Percentiles rank a stretch among this genome's conserved stretches.
phyloP scores from a whole-genome alignment of 257 asterid genomes.

The Solanum appendiculatum region DNA sequence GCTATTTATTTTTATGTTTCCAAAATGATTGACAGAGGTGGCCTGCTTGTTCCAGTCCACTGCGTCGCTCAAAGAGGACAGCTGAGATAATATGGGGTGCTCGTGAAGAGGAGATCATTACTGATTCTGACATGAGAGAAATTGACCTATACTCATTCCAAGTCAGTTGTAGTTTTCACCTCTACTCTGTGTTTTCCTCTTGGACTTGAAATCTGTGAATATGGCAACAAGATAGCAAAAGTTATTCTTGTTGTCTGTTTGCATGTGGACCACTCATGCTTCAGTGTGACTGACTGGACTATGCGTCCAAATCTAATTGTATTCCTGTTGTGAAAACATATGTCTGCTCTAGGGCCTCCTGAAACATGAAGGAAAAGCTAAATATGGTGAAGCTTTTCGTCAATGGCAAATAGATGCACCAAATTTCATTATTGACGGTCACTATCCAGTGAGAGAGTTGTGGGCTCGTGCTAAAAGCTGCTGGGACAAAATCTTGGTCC shows the following conservation, averaged over 20 bases:
- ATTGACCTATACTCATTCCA: constrained; percentile 94
- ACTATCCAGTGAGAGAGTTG: constrained; percentile 88
- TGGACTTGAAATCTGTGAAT: not conserved
- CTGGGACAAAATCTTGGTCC: constrained; percentile 66
- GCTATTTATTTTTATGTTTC: not conserved
- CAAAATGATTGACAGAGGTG: constrained; percentile 5
- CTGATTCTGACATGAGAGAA: constrained; percentile 76
- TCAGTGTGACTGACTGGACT: not conserved
- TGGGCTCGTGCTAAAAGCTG: constrained; percentile 85
- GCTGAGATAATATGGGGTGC: constrained; percentile 92
- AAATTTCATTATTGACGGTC: constrained; percentile 78
- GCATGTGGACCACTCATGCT: not conserved
- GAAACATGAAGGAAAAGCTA: constrained; percentile 80
- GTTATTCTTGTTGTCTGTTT: not conserved
- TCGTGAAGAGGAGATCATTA: constrained; percentile 64
- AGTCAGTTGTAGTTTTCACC: constrained; percentile 31
- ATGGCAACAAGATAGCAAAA: not conserved
- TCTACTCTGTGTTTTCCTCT: not conserved
- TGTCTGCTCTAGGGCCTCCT: constrained; percentile 57
- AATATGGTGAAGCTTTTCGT: constrained; percentile 66
- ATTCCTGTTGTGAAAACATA: not conserved
- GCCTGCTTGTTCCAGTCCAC: constrained; percentile 50
- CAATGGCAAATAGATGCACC: constrained; percentile 93
- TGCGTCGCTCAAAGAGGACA: constrained; percentile 78
- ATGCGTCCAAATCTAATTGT: not conserved